Conservation (phyloP, 1,139 yeast species). For the Debaryomyces coudertii region DNA sequence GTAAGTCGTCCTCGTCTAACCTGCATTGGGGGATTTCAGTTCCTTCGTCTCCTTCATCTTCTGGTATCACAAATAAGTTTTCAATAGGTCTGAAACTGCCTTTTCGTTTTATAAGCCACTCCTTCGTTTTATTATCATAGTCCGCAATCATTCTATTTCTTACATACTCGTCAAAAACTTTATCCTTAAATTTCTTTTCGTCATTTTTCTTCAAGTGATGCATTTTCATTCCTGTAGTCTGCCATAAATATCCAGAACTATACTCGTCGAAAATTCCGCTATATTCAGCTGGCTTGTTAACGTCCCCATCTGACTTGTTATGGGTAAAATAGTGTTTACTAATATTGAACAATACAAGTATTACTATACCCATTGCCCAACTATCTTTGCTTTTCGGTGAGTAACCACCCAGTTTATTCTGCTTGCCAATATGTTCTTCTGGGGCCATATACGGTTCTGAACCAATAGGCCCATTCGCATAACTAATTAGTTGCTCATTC, state of each 20-base stretch:
- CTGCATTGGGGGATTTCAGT: neutral
- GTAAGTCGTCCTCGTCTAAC: conserved; percentile 6
- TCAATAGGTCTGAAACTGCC: conserved; percentile 38
- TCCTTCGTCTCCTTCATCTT: conserved; percentile 41
- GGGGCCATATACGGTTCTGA: conserved; percentile 79
- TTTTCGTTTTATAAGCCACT: conserved; percentile 34
- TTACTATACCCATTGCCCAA: conserved; percentile 69
- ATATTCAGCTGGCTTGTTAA: conserved; percentile 17
- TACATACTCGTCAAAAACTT: conserved; percentile 32
- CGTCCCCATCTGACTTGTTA: conserved; percentile 10
- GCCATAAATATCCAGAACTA: conserved; percentile 35
- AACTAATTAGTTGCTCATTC: conserved; percentile 56
- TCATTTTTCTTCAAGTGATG: conserved; percentile 16
- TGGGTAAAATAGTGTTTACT: conserved; percentile 31
- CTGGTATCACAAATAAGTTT: conserved; percentile 24
- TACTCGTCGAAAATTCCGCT: conserved; percentile 19
- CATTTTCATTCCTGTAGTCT: conserved; percentile 30
- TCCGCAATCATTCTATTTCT: conserved; percentile 31
- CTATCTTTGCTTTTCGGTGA: conserved; percentile 66
- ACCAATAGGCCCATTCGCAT: conserved; percentile 65
- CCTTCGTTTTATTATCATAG: conserved; percentile 34
- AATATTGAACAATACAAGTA: conserved; percentile 34
- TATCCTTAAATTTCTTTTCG: conserved; percentile 30
- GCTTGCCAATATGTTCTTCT: conserved; percentile 51
- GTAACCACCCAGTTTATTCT: conserved; percentile 35